These are phyloP conservation scores for Crucibulum laeve DNA, from an alignment of 768 basidiomycete species.

Conservation along the genomic window DNA sequence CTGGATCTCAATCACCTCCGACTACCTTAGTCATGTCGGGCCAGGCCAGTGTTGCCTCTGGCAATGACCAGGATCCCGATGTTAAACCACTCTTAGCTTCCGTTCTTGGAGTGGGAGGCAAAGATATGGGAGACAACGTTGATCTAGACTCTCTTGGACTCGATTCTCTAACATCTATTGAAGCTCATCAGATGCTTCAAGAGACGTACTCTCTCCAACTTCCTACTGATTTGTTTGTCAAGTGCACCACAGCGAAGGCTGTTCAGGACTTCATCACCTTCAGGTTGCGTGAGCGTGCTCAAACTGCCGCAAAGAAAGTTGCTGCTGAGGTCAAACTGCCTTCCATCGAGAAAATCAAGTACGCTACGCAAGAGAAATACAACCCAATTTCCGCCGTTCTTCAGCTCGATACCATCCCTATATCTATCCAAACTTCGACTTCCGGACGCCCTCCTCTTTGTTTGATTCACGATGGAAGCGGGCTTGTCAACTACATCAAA, in stretches of 20 bases:
- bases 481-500: background rate
- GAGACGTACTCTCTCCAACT: slow-evolving; percentile 35
- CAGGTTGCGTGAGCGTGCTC: too few species aligned
- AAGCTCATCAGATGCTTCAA: slow-evolving; percentile 46
- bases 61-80: slow-evolving; percentile 6
- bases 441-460: background rate
- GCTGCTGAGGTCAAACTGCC: too few species aligned
- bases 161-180: slow-evolving; percentile 64
- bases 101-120: slow-evolving; percentile 38
- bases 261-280: background rate
- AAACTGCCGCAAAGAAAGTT: too few species aligned
- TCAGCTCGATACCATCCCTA: background rate
- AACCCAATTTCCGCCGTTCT: too few species aligned
- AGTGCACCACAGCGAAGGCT: background rate
- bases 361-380: too few species aligned
- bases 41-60: background rate
- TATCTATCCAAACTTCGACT: background rate
- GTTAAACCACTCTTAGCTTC: slow-evolving; percentile 37
- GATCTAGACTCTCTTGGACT: slow-evolving; percentile 51
- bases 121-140: slow-evolving; percentile 36
- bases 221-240: slow-evolving; percentile 37
- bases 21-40: background rate
- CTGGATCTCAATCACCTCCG: background rate
- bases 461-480: slow-evolving; percentile 1
- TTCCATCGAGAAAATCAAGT: too few species aligned